These are phyloP conservation scores for Epichloe elymi DNA, from an alignment of 2,329 filamentous ascomycete genomes.

Conservation along the genomic window DNA sequence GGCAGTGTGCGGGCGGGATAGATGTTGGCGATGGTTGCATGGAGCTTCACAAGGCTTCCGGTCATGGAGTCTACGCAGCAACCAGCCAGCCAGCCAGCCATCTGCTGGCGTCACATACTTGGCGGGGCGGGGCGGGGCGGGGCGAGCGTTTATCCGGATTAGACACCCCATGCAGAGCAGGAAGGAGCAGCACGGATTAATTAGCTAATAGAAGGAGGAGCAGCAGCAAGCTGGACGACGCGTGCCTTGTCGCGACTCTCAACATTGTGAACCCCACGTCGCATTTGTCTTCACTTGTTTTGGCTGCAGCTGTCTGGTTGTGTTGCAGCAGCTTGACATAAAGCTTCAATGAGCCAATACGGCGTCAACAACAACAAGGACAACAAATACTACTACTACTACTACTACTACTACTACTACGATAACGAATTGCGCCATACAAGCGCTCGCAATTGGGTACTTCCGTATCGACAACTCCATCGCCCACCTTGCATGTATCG, in stretches of 20 bases:
- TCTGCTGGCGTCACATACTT: not conserved
- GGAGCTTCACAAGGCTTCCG: constrained; percentile 1
- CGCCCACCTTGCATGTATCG: not conserved
- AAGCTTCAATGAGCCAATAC: not conserved
- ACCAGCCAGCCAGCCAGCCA: not conserved
- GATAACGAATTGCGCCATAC: too few species aligned
- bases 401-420: too few species aligned
- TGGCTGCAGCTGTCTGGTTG: not conserved
- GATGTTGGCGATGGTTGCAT: not conserved
- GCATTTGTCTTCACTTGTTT: not conserved
- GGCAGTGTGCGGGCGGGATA: not conserved
- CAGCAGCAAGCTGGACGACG: not conserved
- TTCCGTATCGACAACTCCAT: too few species aligned
- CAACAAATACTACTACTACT: too few species aligned
- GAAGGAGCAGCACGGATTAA: too few species aligned
- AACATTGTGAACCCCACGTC: not conserved
- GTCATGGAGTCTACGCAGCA: not conserved
- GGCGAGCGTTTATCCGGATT: constrained; percentile 3
- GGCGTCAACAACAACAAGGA: not conserved
- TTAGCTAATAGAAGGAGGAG: too few species aligned
- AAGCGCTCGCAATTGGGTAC: too few species aligned
- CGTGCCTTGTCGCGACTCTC: not conserved
- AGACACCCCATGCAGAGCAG: not conserved
- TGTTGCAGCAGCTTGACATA: too few species aligned
- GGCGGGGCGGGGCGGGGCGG: not conserved